phyloP scores from a whole-genome alignment of 345 rosid genomes.

The Populus davidiana region DNA sequence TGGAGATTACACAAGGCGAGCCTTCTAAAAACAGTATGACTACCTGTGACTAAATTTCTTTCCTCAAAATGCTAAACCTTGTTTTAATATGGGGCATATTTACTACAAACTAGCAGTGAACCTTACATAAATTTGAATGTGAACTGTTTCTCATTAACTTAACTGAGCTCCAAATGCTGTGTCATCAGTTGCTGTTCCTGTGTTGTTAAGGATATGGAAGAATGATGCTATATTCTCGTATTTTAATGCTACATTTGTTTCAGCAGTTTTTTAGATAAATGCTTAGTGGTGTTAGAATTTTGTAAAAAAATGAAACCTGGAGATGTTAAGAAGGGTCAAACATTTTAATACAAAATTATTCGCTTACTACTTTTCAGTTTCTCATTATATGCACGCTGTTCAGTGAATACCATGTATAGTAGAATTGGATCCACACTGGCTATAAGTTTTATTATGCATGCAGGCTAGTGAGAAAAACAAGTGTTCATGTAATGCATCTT shows the following conservation, averaged over 20 bases:
- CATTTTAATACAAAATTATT: background rate
- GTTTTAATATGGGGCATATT: background rate
- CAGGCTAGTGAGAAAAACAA: background rate
- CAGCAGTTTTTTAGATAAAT: background rate
- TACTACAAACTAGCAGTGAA: background rate
- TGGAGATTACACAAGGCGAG: background rate
- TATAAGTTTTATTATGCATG: background rate
- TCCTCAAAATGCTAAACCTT: background rate
- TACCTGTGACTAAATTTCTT: background rate
- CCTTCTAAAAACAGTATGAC: background rate
- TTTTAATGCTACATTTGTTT: background rate
- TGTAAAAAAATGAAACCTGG: background rate
- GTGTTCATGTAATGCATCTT: background rate
- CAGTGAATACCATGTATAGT: background rate
- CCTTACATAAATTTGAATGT: background rate
- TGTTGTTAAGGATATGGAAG: background rate
- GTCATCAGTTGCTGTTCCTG: background rate
- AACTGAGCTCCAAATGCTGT: background rate
- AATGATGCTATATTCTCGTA: slow-evolving; percentile 4
- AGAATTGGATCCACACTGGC: background rate
- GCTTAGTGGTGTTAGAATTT: background rate
- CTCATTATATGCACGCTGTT: background rate
- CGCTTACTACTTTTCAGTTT: background rate
- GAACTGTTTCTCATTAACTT: background rate
- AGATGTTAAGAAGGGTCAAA: background rate